Percentiles rank a stretch among this genome's conserved stretches.
Conservation (phyloP, 2,329 filamentous ascomycete genomes). For the Ploettnerulaceae sp. region DNA sequence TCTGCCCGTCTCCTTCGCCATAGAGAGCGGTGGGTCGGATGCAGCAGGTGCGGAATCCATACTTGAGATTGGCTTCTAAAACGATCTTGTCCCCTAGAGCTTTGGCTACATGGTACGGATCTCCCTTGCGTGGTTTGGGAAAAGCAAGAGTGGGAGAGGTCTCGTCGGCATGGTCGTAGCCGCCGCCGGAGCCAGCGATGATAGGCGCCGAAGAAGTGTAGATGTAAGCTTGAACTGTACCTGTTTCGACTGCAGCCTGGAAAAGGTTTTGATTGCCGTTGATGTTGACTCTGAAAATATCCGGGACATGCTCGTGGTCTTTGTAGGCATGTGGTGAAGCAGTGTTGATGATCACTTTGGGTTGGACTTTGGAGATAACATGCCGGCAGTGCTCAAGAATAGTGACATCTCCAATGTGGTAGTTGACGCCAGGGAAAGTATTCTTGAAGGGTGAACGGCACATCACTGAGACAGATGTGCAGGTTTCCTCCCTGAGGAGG, state of each 20-base stretch:
- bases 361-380: slow-evolving; percentile 40
- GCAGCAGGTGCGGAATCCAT: slow-evolving; percentile 44
- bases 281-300: slow-evolving; percentile 42
- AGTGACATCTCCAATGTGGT: slow-evolving; percentile 47
- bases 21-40: slow-evolving; percentile 50
- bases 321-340: slow-evolving; percentile 40
- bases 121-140: slow-evolving; percentile 17
- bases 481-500: slow-evolving; percentile 37
- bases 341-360: slow-evolving; percentile 46
- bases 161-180: slow-evolving; percentile 25
- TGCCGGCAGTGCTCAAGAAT: slow-evolving; percentile 38
- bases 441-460: slow-evolving; percentile 40
- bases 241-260: slow-evolving; percentile 41
- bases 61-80: slow-evolving; percentile 26
- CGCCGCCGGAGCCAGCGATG: slow-evolving; percentile 17
- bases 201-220: slow-evolving; percentile 25
- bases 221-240: slow-evolving; percentile 40
- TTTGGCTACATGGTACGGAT: slow-evolving; percentile 25
- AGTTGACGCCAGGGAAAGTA: slow-evolving; percentile 36
- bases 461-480: slow-evolving; percentile 42
- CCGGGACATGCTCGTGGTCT: slow-evolving; percentile 19
- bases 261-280: slow-evolving; percentile 46
- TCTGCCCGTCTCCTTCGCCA: slow-evolving; percentile 40
- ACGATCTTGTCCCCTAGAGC: slow-evolving; percentile 24
- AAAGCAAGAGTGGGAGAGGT: slow-evolving; percentile 21